These are phyloP conservation scores for Murraya paniculata DNA, from an alignment of 345 rosid genomes.

Conservation along the genomic window DNA sequence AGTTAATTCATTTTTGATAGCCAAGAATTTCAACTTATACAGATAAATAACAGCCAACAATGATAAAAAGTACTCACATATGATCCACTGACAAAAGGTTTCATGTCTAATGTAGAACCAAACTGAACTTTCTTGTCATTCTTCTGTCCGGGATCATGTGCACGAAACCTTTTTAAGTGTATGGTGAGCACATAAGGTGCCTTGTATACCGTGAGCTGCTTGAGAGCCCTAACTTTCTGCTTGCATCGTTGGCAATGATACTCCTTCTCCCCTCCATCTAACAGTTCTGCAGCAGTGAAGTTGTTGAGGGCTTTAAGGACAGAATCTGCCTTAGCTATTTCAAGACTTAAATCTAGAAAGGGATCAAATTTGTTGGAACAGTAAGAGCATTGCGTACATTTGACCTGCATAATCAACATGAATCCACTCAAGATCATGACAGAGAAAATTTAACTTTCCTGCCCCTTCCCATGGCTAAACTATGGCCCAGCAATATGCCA, in stretches of 20 bases:
- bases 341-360: conserved; percentile 87
- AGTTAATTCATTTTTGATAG: not conserved
- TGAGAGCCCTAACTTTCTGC: conserved; percentile 81
- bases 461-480: not conserved
- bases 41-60: conserved; percentile 5
- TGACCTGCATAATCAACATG: conserved; percentile 42
- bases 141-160: conserved; percentile 71
- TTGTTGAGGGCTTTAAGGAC: conserved; percentile 66
- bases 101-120: conserved; percentile 64
- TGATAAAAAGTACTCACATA: conserved; percentile 52
- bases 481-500: not conserved
- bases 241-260: conserved; percentile 87
- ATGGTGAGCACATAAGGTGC: conserved; percentile 82
- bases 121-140: conserved; percentile 71
- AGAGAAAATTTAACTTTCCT: not conserved
- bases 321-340: conserved; percentile 77
- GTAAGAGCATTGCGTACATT: conserved; percentile 74
- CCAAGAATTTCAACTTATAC: not conserved
- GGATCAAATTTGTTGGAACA: conserved; percentile 89
- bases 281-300: conserved; percentile 68
- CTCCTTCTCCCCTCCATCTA: conserved; percentile 90
- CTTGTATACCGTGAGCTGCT: conserved; percentile 82
- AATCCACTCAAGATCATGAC: conserved; percentile 1
- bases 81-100: conserved; percentile 74
- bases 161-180: conserved; percentile 87